Conservation (phyloP, 257 asterid species). For the Ilex aquifolium region DNA sequence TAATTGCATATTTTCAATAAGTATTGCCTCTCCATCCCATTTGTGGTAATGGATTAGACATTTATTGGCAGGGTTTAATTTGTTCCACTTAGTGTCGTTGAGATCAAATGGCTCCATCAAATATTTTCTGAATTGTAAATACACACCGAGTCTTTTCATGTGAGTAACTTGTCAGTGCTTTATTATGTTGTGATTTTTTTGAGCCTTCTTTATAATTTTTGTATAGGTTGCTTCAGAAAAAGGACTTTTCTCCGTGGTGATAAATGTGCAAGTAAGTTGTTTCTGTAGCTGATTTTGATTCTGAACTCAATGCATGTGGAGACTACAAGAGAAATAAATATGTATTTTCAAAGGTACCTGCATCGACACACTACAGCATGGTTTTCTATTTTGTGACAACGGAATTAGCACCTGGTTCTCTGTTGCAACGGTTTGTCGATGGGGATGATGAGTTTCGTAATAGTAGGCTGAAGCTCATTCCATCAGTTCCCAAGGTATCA, state of each 20-base stretch:
- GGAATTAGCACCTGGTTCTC: slow-evolving; percentile 62
- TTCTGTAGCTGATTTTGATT: no score
- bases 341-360: slow-evolving; percentile 66
- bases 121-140: no score
- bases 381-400: slow-evolving; percentile 72
- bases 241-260: slow-evolving; percentile 75
- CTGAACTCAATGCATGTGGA: slow-evolving; percentile 1
- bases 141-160: no score
- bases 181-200: no score
- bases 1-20: no score
- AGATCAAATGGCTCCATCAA: no score
- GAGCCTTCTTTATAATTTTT: not conserved
- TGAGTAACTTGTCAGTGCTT: no score
- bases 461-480: slow-evolving; percentile 90
- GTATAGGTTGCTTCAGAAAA: slow-evolving; percentile 87
- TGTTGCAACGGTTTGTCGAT: slow-evolving; percentile 81
- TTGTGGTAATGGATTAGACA: no score
- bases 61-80: no score
- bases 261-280: slow-evolving; percentile 88
- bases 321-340: slow-evolving; percentile 10
- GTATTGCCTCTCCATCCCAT: no score
- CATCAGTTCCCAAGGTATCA: slow-evolving; percentile 90
- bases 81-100: no score
- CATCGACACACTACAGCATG: slow-evolving; percentile 95
- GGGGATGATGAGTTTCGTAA: slow-evolving; percentile 97